These are phyloP conservation scores for Beauveria sp. DNA, from an alignment of 2,329 filamentous ascomycete species.

Conservation along the genomic window DNA sequence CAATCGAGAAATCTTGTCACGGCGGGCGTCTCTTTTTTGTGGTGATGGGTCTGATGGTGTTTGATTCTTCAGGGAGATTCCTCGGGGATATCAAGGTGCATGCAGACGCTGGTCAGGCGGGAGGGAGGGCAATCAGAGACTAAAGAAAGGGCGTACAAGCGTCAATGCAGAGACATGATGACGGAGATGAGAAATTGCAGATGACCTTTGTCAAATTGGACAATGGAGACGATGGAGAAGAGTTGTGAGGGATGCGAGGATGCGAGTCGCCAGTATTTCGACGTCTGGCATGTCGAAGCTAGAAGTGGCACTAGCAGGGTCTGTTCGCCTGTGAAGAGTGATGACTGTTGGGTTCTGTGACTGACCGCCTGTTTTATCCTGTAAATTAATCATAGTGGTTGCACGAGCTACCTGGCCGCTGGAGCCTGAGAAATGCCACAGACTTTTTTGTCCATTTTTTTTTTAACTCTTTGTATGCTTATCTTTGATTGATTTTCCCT, in stretches of 20 bases:
- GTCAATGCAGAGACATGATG: conserved; percentile 1
- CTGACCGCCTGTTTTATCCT: neutral
- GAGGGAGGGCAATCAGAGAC: neutral
- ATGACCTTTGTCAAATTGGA: neutral
- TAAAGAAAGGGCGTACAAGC: neutral
- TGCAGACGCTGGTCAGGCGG: neutral
- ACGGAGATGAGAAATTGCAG: neutral
- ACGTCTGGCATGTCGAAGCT: neutral
- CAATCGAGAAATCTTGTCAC: neutral
- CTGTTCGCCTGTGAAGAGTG: neutral
- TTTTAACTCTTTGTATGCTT: neutral
- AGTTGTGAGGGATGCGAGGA: neutral
- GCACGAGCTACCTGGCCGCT: neutral
- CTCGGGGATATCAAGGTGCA: conserved; percentile 7
- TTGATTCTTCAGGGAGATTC: neutral
- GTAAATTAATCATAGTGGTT: neutral
- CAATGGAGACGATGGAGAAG: neutral
- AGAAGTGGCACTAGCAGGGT: neutral
- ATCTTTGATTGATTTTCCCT: neutral
- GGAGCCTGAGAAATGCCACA: neutral
- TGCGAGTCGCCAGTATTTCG: neutral
- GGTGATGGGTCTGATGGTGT: neutral
- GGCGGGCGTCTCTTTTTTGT: neutral
- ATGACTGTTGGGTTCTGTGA: no score
- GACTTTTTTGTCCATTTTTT: neutral